Conservation (phyloP, 257 asterid genomes). For the Knoxia roxburghii region DNA sequence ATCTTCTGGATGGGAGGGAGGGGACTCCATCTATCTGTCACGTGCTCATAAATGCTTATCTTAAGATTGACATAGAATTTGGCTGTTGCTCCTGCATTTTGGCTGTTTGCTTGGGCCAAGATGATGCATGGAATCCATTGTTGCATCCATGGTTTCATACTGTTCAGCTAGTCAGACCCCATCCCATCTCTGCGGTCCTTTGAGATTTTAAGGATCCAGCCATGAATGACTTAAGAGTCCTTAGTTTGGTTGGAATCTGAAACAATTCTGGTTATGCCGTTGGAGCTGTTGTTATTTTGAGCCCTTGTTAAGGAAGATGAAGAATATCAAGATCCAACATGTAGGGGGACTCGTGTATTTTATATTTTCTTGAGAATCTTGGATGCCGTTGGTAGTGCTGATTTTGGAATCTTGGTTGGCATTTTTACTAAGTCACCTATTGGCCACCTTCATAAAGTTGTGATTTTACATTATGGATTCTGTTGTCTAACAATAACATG, state of each 20-base stretch:
- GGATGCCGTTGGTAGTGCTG: neutral
- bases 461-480: no score
- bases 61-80: neutral
- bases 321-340: no score
- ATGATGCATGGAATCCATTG: no score
- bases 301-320: neutral
- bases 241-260: neutral
- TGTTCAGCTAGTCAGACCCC: no score
- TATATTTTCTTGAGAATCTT: neutral
- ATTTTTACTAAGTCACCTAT: slow-evolving; percentile 5
- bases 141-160: no score
- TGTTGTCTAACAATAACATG: no score
- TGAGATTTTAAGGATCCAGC: no score
- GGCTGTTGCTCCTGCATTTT: neutral
- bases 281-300: neutral
- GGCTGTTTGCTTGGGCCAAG: no score
- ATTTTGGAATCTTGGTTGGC: neutral
- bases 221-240: no score
- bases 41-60: no score
- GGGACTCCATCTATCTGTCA: no score
- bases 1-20: neutral
- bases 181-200: no score
- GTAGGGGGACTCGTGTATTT: neutral
- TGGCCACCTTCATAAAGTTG: neutral
- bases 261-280: neutral